These are phyloP conservation scores for Ceratocystis destructans DNA, from an alignment of 2,329 filamentous ascomycete species.

Conservation along the genomic window DNA sequence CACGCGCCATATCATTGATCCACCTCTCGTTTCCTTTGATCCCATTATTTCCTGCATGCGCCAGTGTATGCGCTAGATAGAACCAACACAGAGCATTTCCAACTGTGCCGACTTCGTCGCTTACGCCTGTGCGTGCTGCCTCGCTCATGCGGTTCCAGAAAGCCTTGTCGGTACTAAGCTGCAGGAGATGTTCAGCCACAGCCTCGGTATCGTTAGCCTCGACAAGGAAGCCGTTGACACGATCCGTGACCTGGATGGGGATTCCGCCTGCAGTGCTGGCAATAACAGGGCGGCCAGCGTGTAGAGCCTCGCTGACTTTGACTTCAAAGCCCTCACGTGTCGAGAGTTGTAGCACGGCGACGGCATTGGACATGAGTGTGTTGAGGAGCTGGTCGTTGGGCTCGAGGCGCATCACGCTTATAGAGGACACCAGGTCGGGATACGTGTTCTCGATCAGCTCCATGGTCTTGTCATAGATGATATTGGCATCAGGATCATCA, in stretches of 20 bases:
- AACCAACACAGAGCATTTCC: slow-evolving; percentile 66
- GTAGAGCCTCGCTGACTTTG: slow-evolving; percentile 71
- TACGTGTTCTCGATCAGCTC: slow-evolving; percentile 50
- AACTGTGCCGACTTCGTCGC: slow-evolving; percentile 69
- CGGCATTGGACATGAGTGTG: slow-evolving; percentile 55
- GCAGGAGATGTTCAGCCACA: slow-evolving; percentile 52
- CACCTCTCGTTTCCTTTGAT: slow-evolving; percentile 48
- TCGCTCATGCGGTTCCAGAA: slow-evolving; percentile 53
- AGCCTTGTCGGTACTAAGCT: slow-evolving; percentile 51
- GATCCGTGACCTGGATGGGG: slow-evolving; percentile 60
- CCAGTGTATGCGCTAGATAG: slow-evolving; percentile 57
- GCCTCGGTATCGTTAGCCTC: slow-evolving; percentile 54
- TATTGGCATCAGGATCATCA: slow-evolving; percentile 63
- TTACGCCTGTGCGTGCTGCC: slow-evolving; percentile 52
- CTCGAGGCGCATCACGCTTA: slow-evolving; percentile 63
- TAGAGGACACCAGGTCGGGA: slow-evolving; percentile 46
- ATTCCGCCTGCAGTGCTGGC: slow-evolving; percentile 66
- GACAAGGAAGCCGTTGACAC: slow-evolving; percentile 60
- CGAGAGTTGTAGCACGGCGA: slow-evolving; percentile 64
- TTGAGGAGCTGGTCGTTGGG: slow-evolving; percentile 73
- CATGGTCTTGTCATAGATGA: slow-evolving; percentile 60
- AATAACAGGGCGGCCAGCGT: slow-evolving; percentile 67
- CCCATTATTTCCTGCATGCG: slow-evolving; percentile 36
- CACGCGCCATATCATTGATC: slow-evolving; percentile 62
- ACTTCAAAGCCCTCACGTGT: slow-evolving; percentile 76